phyloP scores from a whole-genome alignment of 208 protist species.

The Ichthyophonus hoferi region DNA sequence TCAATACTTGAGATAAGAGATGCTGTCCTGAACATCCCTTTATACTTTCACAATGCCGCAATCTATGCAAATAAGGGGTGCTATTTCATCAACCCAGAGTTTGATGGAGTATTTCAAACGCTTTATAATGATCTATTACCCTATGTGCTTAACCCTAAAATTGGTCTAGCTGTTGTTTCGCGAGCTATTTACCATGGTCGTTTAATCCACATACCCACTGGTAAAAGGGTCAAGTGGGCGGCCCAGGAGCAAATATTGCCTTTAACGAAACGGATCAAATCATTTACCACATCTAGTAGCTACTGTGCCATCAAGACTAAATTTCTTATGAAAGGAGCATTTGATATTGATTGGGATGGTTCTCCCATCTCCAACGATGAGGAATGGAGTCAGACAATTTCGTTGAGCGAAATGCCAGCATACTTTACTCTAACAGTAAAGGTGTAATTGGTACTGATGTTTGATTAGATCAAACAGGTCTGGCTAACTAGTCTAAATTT shows the following conservation, averaged over 20 bases:
- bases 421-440: too few relatives aligned
- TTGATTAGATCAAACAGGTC: too few relatives aligned
- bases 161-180: conserved; percentile 11
- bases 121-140: neutral
- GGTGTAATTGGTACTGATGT: too few relatives aligned
- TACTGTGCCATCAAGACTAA: neutral
- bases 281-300: neutral
- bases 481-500: too few relatives aligned
- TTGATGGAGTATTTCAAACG: conserved; percentile 14
- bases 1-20: neutral
- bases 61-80: neutral
- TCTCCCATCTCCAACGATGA: neutral
- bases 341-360: neutral
- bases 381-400: neutral
- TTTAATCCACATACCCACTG: conserved; percentile 10
- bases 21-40: conserved; percentile 8
- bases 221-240: neutral
- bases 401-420: neutral
- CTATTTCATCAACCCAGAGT: conserved; percentile 22
- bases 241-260: conserved; percentile 4
- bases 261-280: neutral
- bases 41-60: conserved; percentile 23
- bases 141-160: neutral
- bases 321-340: neutral
- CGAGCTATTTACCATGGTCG: conserved; percentile 7